A percentile compares a stretch with the other conserved stretches of the same genome.
These are phyloP conservation scores for Cladobotryum protrusum DNA, from an alignment of 2,329 filamentous ascomycete species.

Conservation along the genomic window DNA sequence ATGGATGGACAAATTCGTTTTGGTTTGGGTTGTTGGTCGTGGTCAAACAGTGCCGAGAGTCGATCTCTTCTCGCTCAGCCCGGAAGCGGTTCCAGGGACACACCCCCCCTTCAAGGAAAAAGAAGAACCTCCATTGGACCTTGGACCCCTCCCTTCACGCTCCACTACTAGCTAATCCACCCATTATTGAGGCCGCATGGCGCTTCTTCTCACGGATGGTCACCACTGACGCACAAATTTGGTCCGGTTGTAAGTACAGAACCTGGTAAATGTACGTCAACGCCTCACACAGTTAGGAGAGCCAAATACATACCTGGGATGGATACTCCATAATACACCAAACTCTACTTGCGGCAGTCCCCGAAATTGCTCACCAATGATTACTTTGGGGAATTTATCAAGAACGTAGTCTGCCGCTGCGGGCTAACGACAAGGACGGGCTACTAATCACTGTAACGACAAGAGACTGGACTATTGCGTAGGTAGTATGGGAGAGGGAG, in stretches of 20 bases:
- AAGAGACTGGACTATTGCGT: neutral
- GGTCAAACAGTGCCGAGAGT: slow-evolving; percentile 5
- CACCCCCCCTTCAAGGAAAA: slow-evolving; percentile 1
- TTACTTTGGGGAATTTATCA: too few species aligned
- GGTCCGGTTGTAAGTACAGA: neutral
- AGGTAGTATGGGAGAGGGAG: neutral
- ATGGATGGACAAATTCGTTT: neutral
- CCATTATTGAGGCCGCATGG: slow-evolving; percentile 3
- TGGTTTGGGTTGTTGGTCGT: neutral
- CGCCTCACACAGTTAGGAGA: neutral
- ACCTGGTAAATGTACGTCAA: slow-evolving; percentile 2
- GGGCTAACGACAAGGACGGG: neutral
- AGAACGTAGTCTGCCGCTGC: slow-evolving; percentile 2
- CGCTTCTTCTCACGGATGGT: neutral
- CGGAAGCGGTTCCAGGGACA: slow-evolving; percentile 1
- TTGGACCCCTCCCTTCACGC: neutral
- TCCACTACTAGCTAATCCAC: too few species aligned
- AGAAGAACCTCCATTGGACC: neutral
- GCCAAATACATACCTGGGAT: too few species aligned
- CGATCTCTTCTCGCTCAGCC: slow-evolving; percentile 8
- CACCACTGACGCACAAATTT: neutral
- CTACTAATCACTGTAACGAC: too few species aligned
- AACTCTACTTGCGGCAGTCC: too few species aligned
- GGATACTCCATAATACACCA: too few species aligned
- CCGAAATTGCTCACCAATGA: too few species aligned